Conservation (phyloP, 768 basidiomycete genomes). For the Trametes cinnabarina region DNA sequence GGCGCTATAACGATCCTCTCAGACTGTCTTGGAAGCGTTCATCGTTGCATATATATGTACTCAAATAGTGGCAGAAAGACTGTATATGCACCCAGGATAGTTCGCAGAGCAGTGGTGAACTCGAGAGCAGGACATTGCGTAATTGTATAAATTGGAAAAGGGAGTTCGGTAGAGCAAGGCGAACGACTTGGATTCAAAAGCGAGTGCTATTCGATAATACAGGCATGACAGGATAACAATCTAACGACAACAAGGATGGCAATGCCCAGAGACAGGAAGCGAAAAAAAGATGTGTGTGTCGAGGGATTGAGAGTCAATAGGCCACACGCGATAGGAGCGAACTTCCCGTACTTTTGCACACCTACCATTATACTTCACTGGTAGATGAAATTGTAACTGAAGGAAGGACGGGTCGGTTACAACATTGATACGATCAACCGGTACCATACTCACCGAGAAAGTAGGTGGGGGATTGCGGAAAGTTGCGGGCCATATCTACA, state of each 20-base stretch:
- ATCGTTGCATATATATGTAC: too few species aligned
- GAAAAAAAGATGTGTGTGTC: too few species aligned
- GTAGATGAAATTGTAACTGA: constrained; percentile 72
- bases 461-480: constrained; percentile 87
- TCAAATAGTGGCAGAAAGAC: too few species aligned
- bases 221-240: background rate
- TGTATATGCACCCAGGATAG: too few species aligned
- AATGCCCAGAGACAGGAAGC: background rate
- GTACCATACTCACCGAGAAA: constrained; percentile 63
- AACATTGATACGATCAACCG: background rate
- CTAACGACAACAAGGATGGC: background rate
- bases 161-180: background rate
- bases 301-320: too few species aligned
- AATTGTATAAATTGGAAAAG: background rate
- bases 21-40: too few species aligned
- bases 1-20: too few species aligned
- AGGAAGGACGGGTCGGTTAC: background rate
- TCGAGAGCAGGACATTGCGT: too few species aligned
- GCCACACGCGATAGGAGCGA: background rate
- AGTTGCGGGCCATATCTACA: constrained; percentile 86
- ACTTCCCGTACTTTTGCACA: background rate
- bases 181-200: background rate
- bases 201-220: background rate
- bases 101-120: too few species aligned
- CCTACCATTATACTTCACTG: constrained; percentile 42